Conservation (phyloP, 768 basidiomycete species). For the Lactarius quietus region DNA sequence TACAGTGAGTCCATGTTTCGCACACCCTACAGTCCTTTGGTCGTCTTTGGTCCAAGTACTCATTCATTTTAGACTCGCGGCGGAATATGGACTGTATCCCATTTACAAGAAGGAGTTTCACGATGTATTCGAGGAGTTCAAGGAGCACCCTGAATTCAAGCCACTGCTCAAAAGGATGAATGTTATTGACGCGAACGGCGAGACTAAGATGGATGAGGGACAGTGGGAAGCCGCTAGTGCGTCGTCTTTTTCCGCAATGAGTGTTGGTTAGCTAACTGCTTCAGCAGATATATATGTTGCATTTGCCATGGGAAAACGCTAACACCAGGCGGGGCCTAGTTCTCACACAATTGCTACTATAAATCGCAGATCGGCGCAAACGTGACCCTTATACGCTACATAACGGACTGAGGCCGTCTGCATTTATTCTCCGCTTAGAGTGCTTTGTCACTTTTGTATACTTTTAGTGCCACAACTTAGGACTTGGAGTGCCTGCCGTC, state of each 20-base stretch:
- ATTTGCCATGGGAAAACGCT: conserved; percentile 81
- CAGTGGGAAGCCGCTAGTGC: conserved; percentile 99
- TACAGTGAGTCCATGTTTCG: conserved; percentile 49
- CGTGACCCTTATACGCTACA: conserved; percentile 2
- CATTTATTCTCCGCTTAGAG: neutral
- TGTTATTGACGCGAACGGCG: conserved; percentile 81
- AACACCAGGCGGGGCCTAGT: conserved; percentile 22
- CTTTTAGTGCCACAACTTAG: no score
- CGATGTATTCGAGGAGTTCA: conserved; percentile 79
- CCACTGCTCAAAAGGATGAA: conserved; percentile 87
- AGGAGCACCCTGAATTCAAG: conserved; percentile 73
- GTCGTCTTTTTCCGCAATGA: conserved; percentile 34
- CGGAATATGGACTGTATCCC: conserved; percentile 69
- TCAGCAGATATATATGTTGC: conserved; percentile 84
- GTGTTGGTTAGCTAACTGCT: conserved; percentile 7
- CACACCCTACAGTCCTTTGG: neutral
- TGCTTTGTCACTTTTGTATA: conserved; percentile 6
- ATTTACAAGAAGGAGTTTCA: conserved; percentile 89
- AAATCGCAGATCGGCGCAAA: conserved; percentile 6
- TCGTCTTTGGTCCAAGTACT: conserved; percentile 10
- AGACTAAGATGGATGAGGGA: conserved; percentile 88
- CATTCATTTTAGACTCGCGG: conserved; percentile 59
- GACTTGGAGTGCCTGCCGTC: no score
- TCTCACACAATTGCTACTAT: conserved; percentile 7
- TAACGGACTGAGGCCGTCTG: conserved; percentile 9